phyloP scores from a whole-genome alignment of 2,329 filamentous ascomycete genomes.

The Pleurostoma richardsiae region DNA sequence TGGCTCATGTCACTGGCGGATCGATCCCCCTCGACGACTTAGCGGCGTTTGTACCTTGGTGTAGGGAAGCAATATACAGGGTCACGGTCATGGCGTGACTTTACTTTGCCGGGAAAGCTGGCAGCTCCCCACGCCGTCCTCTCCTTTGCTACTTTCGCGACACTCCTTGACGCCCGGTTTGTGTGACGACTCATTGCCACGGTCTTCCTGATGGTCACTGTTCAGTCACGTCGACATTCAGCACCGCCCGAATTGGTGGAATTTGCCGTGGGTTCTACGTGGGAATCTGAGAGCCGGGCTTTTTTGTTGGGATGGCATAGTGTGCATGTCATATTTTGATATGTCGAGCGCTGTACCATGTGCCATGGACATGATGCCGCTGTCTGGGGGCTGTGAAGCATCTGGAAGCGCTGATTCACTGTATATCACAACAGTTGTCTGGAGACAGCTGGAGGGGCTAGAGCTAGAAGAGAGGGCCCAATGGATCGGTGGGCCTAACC shows the following conservation, averaged over 20 bases:
- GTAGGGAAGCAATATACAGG: constrained; percentile 6
- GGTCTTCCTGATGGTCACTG: too few relatives aligned
- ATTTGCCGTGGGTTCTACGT: too few relatives aligned
- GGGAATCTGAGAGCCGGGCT: too few relatives aligned
- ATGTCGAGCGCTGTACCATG: too few relatives aligned
- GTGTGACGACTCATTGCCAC: too few relatives aligned
- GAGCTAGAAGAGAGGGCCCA: neutral
- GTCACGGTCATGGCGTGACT: constrained; percentile 18
- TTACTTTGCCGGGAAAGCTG: constrained; percentile 13
- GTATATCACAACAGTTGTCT: constrained; percentile 1
- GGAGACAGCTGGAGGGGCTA: constrained; percentile 1
- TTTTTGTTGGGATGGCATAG: too few relatives aligned
- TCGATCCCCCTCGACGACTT: constrained; percentile 11
- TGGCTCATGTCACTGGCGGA: constrained; percentile 15
- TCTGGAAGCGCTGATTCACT: neutral
- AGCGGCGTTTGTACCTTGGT: constrained; percentile 8
- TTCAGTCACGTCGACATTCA: too few relatives aligned
- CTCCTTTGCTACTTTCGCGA: constrained; percentile 25
- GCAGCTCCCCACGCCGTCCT: constrained; percentile 30
- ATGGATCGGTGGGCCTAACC: neutral
- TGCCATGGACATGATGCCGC: too few relatives aligned
- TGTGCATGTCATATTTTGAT: too few relatives aligned
- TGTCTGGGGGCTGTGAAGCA: too few relatives aligned
- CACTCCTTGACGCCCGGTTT: too few relatives aligned
- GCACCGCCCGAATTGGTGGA: too few relatives aligned